phyloP scores from a whole-genome alignment of 2,329 filamentous ascomycete species.

The Proliferodiscus dingleyae region DNA sequence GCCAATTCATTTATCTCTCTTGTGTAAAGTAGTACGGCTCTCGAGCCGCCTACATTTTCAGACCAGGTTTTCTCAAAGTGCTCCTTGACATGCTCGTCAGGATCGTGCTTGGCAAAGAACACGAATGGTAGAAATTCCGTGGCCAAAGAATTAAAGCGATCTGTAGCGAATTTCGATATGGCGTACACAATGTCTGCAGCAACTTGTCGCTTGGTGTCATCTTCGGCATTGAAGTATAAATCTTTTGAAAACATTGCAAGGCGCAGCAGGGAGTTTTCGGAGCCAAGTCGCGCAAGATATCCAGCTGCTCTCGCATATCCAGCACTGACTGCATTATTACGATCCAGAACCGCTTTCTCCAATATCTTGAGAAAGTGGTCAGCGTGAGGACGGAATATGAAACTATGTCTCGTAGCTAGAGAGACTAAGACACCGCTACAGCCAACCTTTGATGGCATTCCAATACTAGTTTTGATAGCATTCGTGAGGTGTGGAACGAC shows the following conservation, averaged over 20 bases:
- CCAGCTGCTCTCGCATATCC: conserved; percentile 84
- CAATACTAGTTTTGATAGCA: conserved; percentile 80
- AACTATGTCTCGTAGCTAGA: conserved; percentile 72
- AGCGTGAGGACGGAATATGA: conserved; percentile 70
- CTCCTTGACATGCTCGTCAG: conserved; percentile 71
- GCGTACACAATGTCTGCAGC: conserved; percentile 79
- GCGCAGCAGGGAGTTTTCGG: conserved; percentile 43
- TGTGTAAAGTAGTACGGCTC: conserved; percentile 78
- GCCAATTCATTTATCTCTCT: conserved; percentile 72
- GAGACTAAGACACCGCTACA: conserved; percentile 81
- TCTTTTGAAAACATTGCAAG: conserved; percentile 54
- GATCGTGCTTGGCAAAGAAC: conserved; percentile 83
- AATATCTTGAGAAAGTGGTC: conserved; percentile 72
- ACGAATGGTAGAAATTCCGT: conserved; percentile 75
- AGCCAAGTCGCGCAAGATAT: conserved; percentile 66
- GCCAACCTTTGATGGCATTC: conserved; percentile 89
- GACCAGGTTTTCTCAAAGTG: conserved; percentile 84
- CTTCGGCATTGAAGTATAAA: conserved; percentile 78
- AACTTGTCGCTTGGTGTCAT: conserved; percentile 68
- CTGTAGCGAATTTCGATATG: conserved; percentile 80
- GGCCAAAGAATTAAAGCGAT: conserved; percentile 77
- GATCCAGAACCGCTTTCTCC: conserved; percentile 78
- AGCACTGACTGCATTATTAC: conserved; percentile 88
- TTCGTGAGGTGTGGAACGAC: conserved; percentile 69
- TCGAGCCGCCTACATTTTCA: conserved; percentile 80